A percentile compares a stretch with the other conserved stretches of the same genome.
These are phyloP conservation scores for Thelephora aurantiotincta DNA, from an alignment of 768 basidiomycete genomes.

Conservation along the genomic window DNA sequence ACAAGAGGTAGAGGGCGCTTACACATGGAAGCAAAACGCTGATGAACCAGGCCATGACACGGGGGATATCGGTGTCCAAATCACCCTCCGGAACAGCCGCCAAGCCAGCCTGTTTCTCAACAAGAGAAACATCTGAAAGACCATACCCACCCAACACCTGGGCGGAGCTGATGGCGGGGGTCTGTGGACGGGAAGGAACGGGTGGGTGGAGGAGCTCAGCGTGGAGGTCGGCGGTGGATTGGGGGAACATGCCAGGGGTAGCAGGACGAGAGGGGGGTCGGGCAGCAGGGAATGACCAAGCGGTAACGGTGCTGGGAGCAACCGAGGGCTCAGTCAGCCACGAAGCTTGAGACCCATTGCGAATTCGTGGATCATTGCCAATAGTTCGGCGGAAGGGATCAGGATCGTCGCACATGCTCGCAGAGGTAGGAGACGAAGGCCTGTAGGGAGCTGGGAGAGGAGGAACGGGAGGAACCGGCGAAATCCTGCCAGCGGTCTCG, in stretches of 20 bases:
- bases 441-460: constrained; percentile 46
- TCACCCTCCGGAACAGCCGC: constrained; percentile 29
- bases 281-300: constrained; percentile 56
- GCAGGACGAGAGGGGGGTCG: constrained; percentile 16
- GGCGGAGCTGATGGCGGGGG: constrained; percentile 40
- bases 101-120: constrained; percentile 38
- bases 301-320: constrained; percentile 41
- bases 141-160: constrained; percentile 61
- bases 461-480: constrained; percentile 38
- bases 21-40: constrained; percentile 60
- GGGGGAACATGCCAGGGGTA: constrained; percentile 18
- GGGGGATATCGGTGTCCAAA: constrained; percentile 40
- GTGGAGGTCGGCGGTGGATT: constrained; percentile 25
- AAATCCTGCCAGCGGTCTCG: constrained; percentile 26
- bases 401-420: constrained; percentile 26
- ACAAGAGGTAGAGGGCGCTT: constrained; percentile 16
- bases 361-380: constrained; percentile 26
- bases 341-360: constrained; percentile 53
- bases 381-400: constrained; percentile 53
- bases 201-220: constrained; percentile 24
- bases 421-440: constrained; percentile 25
- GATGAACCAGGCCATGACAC: constrained; percentile 48
- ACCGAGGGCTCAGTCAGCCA: constrained; percentile 58
- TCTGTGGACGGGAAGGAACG: constrained; percentile 29
- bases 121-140: constrained; percentile 30